These are phyloP conservation scores for Trypanosoma brucei DNA, from an alignment of 208 protist species.

Conservation along the genomic window DNA sequence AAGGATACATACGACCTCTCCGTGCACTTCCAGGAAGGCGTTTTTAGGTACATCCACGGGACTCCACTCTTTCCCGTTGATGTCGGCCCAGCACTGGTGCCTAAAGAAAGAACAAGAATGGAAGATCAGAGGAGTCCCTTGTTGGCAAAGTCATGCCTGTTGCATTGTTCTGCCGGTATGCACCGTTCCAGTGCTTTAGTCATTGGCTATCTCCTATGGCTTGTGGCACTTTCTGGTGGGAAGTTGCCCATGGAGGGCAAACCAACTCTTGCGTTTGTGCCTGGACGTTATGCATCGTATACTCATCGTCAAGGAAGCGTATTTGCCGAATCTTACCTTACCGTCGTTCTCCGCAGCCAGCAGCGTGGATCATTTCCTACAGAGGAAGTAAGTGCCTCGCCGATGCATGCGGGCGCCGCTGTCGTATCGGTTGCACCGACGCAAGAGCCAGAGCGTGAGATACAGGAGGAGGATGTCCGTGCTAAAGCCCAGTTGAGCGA, in stretches of 20 bases:
- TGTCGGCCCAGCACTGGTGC: neutral
- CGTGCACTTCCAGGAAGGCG: slow-evolving; percentile 55
- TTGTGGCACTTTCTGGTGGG: slow-evolving; percentile 30
- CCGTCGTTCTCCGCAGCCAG: slow-evolving; percentile 13
- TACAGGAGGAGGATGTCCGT: neutral
- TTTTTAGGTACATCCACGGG: slow-evolving; percentile 65
- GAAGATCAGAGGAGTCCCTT: slow-evolving; percentile 9
- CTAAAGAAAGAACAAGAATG: slow-evolving; percentile 4
- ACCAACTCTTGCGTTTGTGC: neutral
- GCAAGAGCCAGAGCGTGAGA: slow-evolving; percentile 3
- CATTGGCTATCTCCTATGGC: slow-evolving; percentile 64
- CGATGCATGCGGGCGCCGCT: neutral
- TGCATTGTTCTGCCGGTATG: slow-evolving; percentile 86
- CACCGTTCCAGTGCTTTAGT: slow-evolving; percentile 73
- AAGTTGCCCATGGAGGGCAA: slow-evolving; percentile 8
- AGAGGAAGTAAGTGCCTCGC: neutral
- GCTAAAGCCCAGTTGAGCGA: neutral
- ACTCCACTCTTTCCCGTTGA: slow-evolving; percentile 28
- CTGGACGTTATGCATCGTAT: neutral
- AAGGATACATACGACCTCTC: slow-evolving; percentile 64
- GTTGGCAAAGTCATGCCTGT: slow-evolving; percentile 21
- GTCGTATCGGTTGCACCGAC: neutral
- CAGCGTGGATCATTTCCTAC: neutral
- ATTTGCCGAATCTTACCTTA: slow-evolving; percentile 20
- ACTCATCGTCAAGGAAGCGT: slow-evolving; percentile 10